Evolutionary conservation across 2,329 filamentous ascomycete genomes (phyloP).

Genomic region (Xylariaceae sp.): DNA sequence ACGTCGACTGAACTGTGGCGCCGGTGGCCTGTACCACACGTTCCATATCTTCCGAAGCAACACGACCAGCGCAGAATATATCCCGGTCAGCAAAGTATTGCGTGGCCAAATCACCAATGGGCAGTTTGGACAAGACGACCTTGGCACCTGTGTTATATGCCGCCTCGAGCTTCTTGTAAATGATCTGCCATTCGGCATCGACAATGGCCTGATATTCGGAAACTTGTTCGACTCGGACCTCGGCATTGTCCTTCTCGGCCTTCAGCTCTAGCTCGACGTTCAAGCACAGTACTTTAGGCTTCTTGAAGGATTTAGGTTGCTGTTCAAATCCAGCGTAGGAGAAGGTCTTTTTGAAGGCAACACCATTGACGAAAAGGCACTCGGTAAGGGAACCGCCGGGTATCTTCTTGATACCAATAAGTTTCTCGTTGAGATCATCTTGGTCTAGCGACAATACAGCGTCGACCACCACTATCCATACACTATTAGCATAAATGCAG

Average conservation of each 20-base stretch:
- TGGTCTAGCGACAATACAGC: conserved; percentile 93
- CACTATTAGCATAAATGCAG: conserved; percentile 1
- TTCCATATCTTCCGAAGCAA: conserved; percentile 87
- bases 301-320: conserved; percentile 89
- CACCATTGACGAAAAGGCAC: conserved; percentile 93
- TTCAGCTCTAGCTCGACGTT: conserved; percentile 98
- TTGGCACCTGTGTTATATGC: conserved; percentile 91
- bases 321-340: conserved; percentile 99
- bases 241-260: conserved; percentile 98
- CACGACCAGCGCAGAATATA: conserved; percentile 95
- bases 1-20: conserved; percentile 88
- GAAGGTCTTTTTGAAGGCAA: conserved; percentile 99
- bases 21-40: conserved; percentile 93
- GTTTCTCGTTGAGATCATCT: conserved; percentile 92
- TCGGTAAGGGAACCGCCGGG: conserved; percentile 94
- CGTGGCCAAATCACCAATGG: conserved; percentile 94
- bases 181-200: conserved; percentile 99
- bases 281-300: conserved; percentile 94
- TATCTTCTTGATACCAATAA: conserved; percentile 98
- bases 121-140: conserved; percentile 93
- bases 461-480: conserved; percentile 80
- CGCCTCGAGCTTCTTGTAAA: conserved; percentile 98
- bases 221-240: conserved; percentile 95
- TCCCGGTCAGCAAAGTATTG: conserved; percentile 98
- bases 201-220: conserved; percentile 99